Evolutionary conservation across 2,329 filamentous ascomycete genomes (phyloP).

Genomic region (Pezicula rhizophila): DNA sequence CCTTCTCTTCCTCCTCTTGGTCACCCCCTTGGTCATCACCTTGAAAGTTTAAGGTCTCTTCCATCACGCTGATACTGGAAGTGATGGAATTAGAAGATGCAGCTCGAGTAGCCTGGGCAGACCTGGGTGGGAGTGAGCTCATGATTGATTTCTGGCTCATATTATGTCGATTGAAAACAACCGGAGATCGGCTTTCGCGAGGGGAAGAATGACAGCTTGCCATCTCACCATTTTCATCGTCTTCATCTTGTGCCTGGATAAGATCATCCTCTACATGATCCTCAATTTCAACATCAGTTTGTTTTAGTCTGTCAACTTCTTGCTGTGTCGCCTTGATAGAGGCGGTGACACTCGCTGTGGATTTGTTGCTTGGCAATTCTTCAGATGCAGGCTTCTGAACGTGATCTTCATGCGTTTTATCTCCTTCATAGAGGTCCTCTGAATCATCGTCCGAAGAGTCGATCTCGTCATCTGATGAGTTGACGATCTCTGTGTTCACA

Average conservation of each 20-base stretch:
- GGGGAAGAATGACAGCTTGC: conserved; percentile 16
- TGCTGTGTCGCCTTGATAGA: no score
- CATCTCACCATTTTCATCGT: conserved; percentile 10
- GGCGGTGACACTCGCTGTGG: no score
- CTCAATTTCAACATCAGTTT: neutral
- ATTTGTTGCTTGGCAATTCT: no score
- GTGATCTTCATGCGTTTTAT: no score
- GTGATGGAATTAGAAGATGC: neutral
- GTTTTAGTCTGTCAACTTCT: neutral
- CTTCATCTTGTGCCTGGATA: neutral
- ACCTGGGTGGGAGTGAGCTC: neutral
- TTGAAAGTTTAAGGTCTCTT: neutral
- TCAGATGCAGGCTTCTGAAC: no score
- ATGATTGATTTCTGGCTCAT: no score
- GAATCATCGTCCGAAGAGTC: no score
- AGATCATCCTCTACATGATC: conserved; percentile 7
- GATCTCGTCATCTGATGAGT: no score
- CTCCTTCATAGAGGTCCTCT: no score
- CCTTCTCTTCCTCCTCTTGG: neutral
- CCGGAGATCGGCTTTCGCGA: conserved; percentile 24
- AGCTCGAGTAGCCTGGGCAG: neutral
- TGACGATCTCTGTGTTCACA: no score
- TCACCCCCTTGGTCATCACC: conserved; percentile 1
- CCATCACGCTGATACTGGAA: neutral
- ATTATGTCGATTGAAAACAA: conserved; percentile 17